A percentile compares a stretch with the other conserved stretches of the same genome.
Evolutionary conservation across 805 yeast species (phyloP).

Genomic region (Myxozyma udenii): DNA sequence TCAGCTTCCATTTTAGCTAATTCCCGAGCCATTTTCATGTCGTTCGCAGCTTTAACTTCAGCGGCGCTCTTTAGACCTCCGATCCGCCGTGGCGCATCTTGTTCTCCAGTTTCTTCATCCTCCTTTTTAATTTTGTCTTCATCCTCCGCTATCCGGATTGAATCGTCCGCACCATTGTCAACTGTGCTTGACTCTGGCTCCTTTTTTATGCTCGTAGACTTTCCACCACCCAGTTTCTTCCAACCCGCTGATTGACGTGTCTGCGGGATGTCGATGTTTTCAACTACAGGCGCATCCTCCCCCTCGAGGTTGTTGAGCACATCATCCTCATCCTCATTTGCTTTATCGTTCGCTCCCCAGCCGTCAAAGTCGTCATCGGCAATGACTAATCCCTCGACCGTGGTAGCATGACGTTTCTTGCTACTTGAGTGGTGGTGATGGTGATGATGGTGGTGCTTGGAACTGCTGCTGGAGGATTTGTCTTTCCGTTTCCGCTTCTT

Average conservation of each 20-base stretch:
- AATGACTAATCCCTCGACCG: constrained; percentile 22
- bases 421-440: neutral
- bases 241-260: constrained; percentile 26
- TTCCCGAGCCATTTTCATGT: constrained; percentile 35
- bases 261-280: constrained; percentile 3
- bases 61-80: constrained; percentile 51
- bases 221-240: constrained; percentile 28
- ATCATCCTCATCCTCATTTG: constrained; percentile 24
- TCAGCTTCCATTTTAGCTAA: constrained; percentile 21
- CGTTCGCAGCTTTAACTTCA: constrained; percentile 42
- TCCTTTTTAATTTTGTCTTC: neutral
- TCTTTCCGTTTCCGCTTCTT: constrained; percentile 28
- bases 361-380: constrained; percentile 31
- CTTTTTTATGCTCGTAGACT: neutral
- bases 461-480: neutral
- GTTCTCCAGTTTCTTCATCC: neutral
- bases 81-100: constrained; percentile 2
- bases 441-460: neutral
- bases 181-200: constrained; percentile 1
- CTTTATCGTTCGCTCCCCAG: constrained; percentile 8
- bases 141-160: neutral
- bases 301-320: neutral
- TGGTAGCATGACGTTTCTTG: neutral
- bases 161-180: neutral
- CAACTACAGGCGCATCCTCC: constrained; percentile 32